Evolutionary conservation across 2,329 filamentous ascomycete species (phyloP), one percentile per base, ranked within the genome.

Genomic region (Xylaria sp.): DNA sequence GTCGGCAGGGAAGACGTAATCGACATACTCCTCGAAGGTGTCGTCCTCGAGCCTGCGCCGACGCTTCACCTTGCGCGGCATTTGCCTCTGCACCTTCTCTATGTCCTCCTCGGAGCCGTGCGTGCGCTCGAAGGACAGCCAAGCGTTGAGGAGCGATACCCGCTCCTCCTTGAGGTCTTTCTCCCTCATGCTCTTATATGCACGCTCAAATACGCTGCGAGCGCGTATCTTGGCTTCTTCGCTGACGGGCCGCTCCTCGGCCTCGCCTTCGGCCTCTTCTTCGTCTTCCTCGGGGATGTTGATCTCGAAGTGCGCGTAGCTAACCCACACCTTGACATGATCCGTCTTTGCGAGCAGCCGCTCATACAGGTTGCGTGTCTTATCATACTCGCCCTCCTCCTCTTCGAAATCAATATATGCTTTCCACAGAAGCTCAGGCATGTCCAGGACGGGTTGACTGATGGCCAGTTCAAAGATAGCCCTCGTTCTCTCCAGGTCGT

Each of bases 251-350:
- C 76, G 89, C 84, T 91, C 90, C 68, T 90, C 87, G 55, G 87
- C 86, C 58, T 89, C 89, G 23, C 88, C 89, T 2, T 85, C 85
- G 10, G 86, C 86, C 25, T 87, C 84, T 12, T 84, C 90, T 51
- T 89, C 88, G 62, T 89, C 88, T 59, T 89, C 88, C 66, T 97
- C 94, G 54, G 94, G 94, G 0, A 97, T 90, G 79, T 96, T 95
- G 83, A 98, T 93, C 82, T 99, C 96, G 78, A 99, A 98, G 80
- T 97, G 93, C n/a, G 96, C 96, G 82, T 95, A 99, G 80, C 93
- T 95, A 81, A 96, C 97, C 96, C 96, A 99, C 69, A 99, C 96
- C 85, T 98, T 99, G 85, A 98, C 94, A 78, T 99, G 96, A 77
- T 96, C 91, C n/a, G 96, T 97, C 89, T 97, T 98, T 77, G 93